Base-by-base conservation (phyloP, 306 rosid genomes). In the Parietaria judaica region DNA sequence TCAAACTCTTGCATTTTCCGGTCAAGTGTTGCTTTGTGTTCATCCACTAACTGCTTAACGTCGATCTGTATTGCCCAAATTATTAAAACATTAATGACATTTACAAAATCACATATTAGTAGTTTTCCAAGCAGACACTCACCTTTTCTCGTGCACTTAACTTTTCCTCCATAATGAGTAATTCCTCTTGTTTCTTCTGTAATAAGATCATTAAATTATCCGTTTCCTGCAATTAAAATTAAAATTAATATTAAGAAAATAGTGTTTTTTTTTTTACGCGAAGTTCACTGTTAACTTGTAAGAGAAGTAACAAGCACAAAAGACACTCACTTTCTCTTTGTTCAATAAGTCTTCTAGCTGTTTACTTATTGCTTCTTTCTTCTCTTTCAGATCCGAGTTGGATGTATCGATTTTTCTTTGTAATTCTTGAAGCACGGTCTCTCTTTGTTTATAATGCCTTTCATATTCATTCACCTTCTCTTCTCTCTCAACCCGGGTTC, bases 101-200 rank as follows among this genome's bases (percentile, higher is more conserved):
- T 9, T 7, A 34, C 35, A 14, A 23, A 52, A 12, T 12, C 38
- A 64, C 35, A 63, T 7, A 12, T 17, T 36, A 8, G 10, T 7
- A 14, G 3, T 48, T 61, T 34, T 44, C 38, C 47, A 72, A 6
- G 45, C 17, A 66, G 4, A 11, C 41, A 86, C 94, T 74, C 76
- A 86, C 99, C 50, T 55, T 84, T 86, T 92, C 96, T 72, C 85
- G 82, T 65, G 72, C 73, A 68, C 59, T 75, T 56, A 92, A 88
- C 56, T 86, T 81, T 64, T 70, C 71, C 70, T 92, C 94, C 74
- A 74, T 47, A 34, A 60, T 78, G 58, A 36, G 80, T 43, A 92
- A 76, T 48, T 82, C 85, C 55, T 72, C 83, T 73, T 76, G 80
- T 76, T 82, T 88, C 70, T 50, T 61, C 82, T 77, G 88, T 16